phyloP scores from a whole-genome alignment of 2,329 filamentous ascomycete genomes.

The Apiospora saccharicola region DNA sequence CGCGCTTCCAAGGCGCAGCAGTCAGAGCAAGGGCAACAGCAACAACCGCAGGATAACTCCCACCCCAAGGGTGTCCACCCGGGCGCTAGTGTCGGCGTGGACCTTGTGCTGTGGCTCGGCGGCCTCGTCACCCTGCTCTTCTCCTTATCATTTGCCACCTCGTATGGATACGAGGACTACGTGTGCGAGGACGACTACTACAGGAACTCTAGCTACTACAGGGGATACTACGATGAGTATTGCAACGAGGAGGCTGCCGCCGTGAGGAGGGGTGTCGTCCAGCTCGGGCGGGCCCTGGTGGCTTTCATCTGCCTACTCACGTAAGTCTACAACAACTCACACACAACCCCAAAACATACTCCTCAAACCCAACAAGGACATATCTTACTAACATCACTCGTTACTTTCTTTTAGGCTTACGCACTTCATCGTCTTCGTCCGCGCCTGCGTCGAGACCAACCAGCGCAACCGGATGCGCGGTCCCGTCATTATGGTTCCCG shows the following conservation, averaged over 20 bases:
- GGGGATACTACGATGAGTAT: background rate
- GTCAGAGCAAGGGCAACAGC: background rate
- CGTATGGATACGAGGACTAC: background rate
- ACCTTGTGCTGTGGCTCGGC: conserved; percentile 27
- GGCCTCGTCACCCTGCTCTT: conserved; percentile 24
- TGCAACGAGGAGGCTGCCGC: background rate
- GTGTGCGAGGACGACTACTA: background rate
- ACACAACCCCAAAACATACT: too few species aligned
- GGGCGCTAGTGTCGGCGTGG: conserved; percentile 28
- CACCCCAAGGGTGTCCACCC: conserved; percentile 26
- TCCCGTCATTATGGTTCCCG: conserved; percentile 22
- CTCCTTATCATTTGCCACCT: background rate
- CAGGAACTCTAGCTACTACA: background rate
- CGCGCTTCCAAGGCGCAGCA: background rate
- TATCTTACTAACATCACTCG: background rate
- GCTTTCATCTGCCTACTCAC: conserved; percentile 27
- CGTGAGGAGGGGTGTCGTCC: background rate
- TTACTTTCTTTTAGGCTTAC: conserved; percentile 15
- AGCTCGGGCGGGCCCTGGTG: conserved; percentile 2
- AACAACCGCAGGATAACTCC: background rate
- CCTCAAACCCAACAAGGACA: background rate
- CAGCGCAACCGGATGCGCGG: conserved; percentile 23
- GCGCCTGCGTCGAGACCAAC: conserved; percentile 28
- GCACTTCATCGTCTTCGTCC: conserved; percentile 30
- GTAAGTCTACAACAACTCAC: conserved; percentile 11